phyloP scores from a whole-genome alignment of 768 basidiomycete species.

The Sarcomyxa edulis region DNA sequence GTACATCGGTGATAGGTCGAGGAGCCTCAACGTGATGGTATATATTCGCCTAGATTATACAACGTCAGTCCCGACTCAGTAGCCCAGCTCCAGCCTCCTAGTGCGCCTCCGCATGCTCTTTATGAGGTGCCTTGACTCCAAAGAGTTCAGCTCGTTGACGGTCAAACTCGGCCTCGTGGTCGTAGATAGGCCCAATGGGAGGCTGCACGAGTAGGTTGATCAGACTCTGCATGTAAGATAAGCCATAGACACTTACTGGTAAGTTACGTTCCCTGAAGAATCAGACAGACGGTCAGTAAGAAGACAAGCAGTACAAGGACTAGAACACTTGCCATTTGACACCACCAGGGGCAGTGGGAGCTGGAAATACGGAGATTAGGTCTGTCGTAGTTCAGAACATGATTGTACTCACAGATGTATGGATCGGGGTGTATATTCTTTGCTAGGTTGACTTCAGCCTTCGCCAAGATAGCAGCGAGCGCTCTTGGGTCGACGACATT shows the following conservation, averaged over 20 bases:
- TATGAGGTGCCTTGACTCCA: no score
- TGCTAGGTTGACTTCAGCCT: conserved; percentile 73
- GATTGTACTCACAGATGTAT: conserved; percentile 69
- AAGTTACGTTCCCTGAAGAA: conserved; percentile 68
- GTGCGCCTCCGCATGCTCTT: no score
- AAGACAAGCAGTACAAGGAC: not conserved
- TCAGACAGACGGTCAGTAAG: conserved; percentile 7
- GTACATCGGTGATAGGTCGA: no score
- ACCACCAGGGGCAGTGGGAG: conserved; percentile 78
- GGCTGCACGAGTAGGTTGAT: conserved; percentile 36
- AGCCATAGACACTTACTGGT: conserved; percentile 48
- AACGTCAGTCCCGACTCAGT: no score
- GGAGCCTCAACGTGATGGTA: no score
- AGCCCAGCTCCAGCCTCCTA: no score
- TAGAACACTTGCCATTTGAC: conserved; percentile 81
- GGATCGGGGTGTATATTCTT: conserved; percentile 82
- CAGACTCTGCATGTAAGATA: conserved; percentile 1
- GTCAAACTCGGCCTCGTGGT: conserved; percentile 46
- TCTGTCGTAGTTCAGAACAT: conserved; percentile 1
- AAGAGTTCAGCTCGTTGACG: no score
- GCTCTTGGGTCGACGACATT: conserved; percentile 83
- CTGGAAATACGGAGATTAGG: conserved; percentile 30
- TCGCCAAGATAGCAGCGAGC: conserved; percentile 68
- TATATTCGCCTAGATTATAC: no score
- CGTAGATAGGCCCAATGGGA: conserved; percentile 56